Base-by-base conservation (phyloP, 805 yeast genomes). In the Candida glaebosa region DNA sequence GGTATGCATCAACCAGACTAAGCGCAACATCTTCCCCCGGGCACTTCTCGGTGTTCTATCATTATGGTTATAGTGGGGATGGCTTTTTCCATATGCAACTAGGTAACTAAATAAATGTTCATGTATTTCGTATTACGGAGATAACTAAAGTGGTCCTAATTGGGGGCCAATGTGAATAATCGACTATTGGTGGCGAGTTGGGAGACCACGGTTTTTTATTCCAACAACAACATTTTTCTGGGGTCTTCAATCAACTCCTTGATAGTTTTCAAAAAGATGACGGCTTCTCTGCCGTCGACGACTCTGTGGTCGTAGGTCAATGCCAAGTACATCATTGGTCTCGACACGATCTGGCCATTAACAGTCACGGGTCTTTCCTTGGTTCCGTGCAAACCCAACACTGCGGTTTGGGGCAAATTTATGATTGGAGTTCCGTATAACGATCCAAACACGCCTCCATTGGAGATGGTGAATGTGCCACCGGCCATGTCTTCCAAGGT, bases 311-410 rank as follows among this genome's bases (percentile, higher is more conserved):
- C 99, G 68, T 93, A 93, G 44, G 99, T 91, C 67, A 93, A 83
- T 41, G 99, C 99, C 59, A 93, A 73, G 79, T 93, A 93, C 99
- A 93, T 93, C 98, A 93, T 91, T 65, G 99, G 99, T 77, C 98
- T 86, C 34, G 91, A 79, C 53, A 87, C 99, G 55, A 93, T 78
- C 77, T 91, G 90, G 42, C 99, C 99, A 56, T 93, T 84, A 45
- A 93, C 89, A 45, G 91, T 91, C 46, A 93, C 96, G 34, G 98
- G 93, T 77, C 98, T 89, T 68, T 93, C 91, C 76, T 93, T 93
- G 55, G 87, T 85, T 69, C 97, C 98, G 60, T 93, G 99, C 62
- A 93, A 79, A 56, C 99, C 99, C 56, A 93, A 78, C 18, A 93
- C 99, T 34, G 98, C 97, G 45, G 96, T 89, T 75, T 93, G 99